Evolutionary conservation across 78 protist genomes (phyloP).

Genomic region (Parvularia atlantis): DNA sequence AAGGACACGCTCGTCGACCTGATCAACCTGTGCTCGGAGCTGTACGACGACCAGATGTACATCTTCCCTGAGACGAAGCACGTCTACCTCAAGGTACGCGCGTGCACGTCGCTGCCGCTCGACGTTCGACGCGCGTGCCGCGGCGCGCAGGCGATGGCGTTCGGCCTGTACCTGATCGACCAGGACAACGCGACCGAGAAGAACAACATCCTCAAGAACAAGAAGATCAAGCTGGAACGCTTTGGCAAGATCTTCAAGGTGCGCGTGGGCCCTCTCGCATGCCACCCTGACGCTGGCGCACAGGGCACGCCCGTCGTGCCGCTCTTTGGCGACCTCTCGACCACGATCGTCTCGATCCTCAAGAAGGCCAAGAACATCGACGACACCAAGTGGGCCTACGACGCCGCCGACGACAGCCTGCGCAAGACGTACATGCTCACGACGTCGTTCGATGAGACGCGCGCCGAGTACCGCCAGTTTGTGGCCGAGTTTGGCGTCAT

Average conservation of each 20-base stretch:
- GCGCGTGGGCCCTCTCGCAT: not conserved
- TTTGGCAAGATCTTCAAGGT: slow-evolving; percentile 32
- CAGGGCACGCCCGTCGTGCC: slow-evolving; percentile 54
- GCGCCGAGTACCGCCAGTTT: slow-evolving; percentile 24
- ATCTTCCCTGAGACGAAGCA: slow-evolving; percentile 57
- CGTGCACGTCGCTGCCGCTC: not conserved
- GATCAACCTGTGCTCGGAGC: slow-evolving; percentile 21
- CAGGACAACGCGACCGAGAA: slow-evolving; percentile 11
- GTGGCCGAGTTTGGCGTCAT: slow-evolving; percentile 31
- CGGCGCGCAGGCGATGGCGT: slow-evolving; percentile 49
- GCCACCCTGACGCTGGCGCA: too few species aligned
- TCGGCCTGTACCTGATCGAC: slow-evolving; percentile 37
- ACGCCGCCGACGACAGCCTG: not conserved
- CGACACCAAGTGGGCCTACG: slow-evolving; percentile 29
- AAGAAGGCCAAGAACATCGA: slow-evolving; percentile 42
- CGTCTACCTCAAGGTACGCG: slow-evolving; percentile 15
- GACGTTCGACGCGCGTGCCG: not conserved
- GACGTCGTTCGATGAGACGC: not conserved
- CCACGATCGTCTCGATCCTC: slow-evolving; percentile 31
- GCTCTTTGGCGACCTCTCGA: slow-evolving; percentile 74
- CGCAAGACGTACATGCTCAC: slow-evolving; percentile 35
- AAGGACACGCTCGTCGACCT: slow-evolving; percentile 29
- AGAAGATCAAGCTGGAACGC: slow-evolving; percentile 35
- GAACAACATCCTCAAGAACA: slow-evolving; percentile 39
- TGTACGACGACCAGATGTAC: slow-evolving; percentile 29